Conservation (phyloP, 1,284 basidiomycete species). For the Cryptococcus sp. region DNA sequence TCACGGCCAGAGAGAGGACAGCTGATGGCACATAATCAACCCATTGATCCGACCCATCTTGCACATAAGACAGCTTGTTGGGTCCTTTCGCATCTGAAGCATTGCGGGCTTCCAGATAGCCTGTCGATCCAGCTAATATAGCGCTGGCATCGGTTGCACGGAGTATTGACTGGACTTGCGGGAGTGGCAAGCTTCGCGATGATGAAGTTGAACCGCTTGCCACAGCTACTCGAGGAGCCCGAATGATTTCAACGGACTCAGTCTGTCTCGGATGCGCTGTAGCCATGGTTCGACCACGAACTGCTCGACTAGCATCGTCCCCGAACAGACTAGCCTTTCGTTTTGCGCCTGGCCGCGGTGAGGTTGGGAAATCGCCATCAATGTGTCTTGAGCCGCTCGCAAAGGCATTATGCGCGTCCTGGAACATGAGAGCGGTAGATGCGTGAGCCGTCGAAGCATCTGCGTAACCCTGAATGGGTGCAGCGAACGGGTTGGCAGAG, state of each 20-base stretch:
- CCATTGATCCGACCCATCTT: constrained; percentile 76
- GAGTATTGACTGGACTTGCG: constrained; percentile 36
- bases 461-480: constrained; percentile 37
- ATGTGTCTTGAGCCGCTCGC: constrained; percentile 10
- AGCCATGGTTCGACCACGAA: constrained; percentile 31
- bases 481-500: constrained; percentile 13
- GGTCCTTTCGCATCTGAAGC: constrained; percentile 62
- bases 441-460: constrained; percentile 24
- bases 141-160: constrained; percentile 16
- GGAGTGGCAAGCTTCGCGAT: constrained; percentile 25
- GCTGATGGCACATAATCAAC: constrained; percentile 78
- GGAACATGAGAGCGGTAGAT: constrained; percentile 40
- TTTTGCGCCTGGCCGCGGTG: constrained; percentile 27
- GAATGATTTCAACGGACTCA: constrained; percentile 34
- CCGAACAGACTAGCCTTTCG: constrained; percentile 32
- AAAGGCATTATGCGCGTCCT: constrained; percentile 33
- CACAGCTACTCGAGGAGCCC: constrained; percentile 25
- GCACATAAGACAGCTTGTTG: constrained; percentile 46
- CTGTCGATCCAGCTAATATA: constrained; percentile 11
- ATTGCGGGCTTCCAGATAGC: constrained; percentile 74
- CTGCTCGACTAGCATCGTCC: constrained; percentile 8
- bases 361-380: constrained; percentile 6
- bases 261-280: constrained; percentile 9
- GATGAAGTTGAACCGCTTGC: constrained; percentile 10
- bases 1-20: constrained; percentile 66